phyloP scores from a whole-genome alignment of 768 basidiomycete genomes.

The Hericium coralloides region DNA sequence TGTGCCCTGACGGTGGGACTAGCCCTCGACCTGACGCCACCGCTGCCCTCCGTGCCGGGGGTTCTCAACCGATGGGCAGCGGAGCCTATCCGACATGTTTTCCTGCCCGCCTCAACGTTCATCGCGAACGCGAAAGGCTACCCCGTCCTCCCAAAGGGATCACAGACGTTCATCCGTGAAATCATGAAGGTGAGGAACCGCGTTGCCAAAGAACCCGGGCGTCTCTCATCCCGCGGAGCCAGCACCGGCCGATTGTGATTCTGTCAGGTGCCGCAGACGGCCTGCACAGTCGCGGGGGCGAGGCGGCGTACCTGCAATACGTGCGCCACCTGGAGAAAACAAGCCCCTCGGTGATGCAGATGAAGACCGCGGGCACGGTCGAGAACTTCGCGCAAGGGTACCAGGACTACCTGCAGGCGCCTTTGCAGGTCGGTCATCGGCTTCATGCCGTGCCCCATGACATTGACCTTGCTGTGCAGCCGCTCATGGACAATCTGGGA shows the following conservation, averaged over 20 bases:
- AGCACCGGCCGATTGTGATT: slow-evolving; percentile 85
- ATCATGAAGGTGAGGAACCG: slow-evolving; percentile 65
- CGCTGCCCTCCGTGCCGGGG: slow-evolving; percentile 68
- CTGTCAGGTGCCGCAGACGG: slow-evolving; percentile 58
- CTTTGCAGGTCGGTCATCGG: slow-evolving; percentile 61
- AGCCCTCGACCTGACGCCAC: slow-evolving; percentile 91
- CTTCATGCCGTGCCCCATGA: background rate
- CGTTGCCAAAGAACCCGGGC: no score
- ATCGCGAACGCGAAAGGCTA: slow-evolving; percentile 96
- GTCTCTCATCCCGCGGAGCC: slow-evolving; percentile 7
- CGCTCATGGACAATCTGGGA: slow-evolving; percentile 94
- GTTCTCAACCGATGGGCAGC: slow-evolving; percentile 86
- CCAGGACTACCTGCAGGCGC: slow-evolving; percentile 92
- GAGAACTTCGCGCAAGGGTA: slow-evolving; percentile 90
- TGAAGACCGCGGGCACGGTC: slow-evolving; percentile 61
- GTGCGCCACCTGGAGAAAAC: slow-evolving; percentile 75
- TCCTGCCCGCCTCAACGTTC: slow-evolving; percentile 84
- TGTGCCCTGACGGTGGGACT: slow-evolving; percentile 9
- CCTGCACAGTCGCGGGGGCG: slow-evolving; percentile 74
- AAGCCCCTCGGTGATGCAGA: slow-evolving; percentile 56
- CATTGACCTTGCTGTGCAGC: slow-evolving; percentile 34
- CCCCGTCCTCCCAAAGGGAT: slow-evolving; percentile 89
- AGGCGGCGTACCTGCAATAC: slow-evolving; percentile 86
- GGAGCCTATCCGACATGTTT: slow-evolving; percentile 84
- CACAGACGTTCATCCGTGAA: slow-evolving; percentile 84